phyloP scores from a whole-genome alignment of 2,329 filamentous ascomycete genomes.

The Botrytis galanthina region DNA sequence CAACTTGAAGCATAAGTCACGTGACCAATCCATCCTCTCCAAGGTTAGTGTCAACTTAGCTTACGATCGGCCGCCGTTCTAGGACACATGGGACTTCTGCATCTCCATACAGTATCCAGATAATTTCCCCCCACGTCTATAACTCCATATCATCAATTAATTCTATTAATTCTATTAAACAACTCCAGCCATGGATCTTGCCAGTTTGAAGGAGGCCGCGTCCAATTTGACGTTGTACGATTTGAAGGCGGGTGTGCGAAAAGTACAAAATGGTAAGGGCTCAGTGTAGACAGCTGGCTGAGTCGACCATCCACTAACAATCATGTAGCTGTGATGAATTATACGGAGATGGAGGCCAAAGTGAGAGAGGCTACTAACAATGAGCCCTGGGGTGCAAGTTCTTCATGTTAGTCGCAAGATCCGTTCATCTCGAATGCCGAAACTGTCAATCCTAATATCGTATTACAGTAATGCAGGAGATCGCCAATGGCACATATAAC shows the following conservation, averaged over 20 bases:
- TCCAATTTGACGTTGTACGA: slow-evolving; percentile 73
- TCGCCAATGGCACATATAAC: slow-evolving; percentile 95
- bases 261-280: slow-evolving; percentile 71
- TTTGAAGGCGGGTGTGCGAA: slow-evolving; percentile 71
- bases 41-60: slow-evolving; percentile 6
- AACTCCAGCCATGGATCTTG: slow-evolving; percentile 58
- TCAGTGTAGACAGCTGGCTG: slow-evolving; percentile 30
- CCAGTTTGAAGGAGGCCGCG: slow-evolving; percentile 66
- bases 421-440: background rate
- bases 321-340: slow-evolving; percentile 69
- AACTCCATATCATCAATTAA: slow-evolving; percentile 11
- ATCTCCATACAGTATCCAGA: slow-evolving; percentile 21
- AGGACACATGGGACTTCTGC: slow-evolving; percentile 13
- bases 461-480: slow-evolving; percentile 76
- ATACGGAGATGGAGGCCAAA: slow-evolving; percentile 72
- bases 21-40: background rate
- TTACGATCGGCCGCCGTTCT: slow-evolving; percentile 12
- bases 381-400: slow-evolving; percentile 74
- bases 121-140: slow-evolving; percentile 20
- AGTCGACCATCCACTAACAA: slow-evolving; percentile 30
- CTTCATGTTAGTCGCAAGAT: slow-evolving; percentile 21
- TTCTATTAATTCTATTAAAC: background rate
- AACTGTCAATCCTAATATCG: slow-evolving; percentile 7
- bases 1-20: accelerated
- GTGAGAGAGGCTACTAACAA: slow-evolving; percentile 99